Conservation (phyloP, 345 rosid species). For the Syzygium oleosum region DNA sequence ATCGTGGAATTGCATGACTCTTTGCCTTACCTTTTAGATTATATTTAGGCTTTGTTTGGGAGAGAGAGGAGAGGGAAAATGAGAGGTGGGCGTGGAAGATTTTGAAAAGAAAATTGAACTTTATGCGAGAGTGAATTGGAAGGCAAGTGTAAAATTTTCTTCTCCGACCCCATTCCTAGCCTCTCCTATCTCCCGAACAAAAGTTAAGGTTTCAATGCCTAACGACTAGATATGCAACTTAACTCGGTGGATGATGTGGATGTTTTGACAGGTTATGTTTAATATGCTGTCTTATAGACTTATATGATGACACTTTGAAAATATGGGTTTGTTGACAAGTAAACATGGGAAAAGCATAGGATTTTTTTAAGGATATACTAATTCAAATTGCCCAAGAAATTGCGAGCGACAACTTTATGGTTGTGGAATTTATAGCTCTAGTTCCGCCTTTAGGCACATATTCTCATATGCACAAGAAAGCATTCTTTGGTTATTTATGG, state of each 20-base stretch:
- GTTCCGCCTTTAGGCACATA: neutral
- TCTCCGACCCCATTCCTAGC: neutral
- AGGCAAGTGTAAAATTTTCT: neutral
- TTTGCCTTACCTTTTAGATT: neutral
- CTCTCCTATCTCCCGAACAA: neutral
- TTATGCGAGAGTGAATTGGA: neutral
- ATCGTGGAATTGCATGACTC: neutral
- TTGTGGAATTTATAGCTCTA: neutral
- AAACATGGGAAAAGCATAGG: neutral
- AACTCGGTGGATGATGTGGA: neutral
- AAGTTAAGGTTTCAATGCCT: neutral
- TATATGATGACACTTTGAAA: neutral
- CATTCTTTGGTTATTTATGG: neutral
- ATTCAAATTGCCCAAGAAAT: neutral
- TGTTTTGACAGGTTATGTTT: neutral
- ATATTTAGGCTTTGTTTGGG: neutral
- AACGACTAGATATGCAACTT: neutral
- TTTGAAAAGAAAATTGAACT: neutral
- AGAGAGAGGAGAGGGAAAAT: neutral
- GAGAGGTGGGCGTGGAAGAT: neutral
- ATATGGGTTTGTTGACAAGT: neutral
- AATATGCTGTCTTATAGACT: rapidly evolving
- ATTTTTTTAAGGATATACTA: neutral
- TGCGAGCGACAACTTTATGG: neutral
- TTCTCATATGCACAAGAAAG: neutral